These are phyloP conservation scores for Kluyveromyces dobzhanskii DNA, from an alignment of 805 yeast genomes.

Conservation along the genomic window DNA sequence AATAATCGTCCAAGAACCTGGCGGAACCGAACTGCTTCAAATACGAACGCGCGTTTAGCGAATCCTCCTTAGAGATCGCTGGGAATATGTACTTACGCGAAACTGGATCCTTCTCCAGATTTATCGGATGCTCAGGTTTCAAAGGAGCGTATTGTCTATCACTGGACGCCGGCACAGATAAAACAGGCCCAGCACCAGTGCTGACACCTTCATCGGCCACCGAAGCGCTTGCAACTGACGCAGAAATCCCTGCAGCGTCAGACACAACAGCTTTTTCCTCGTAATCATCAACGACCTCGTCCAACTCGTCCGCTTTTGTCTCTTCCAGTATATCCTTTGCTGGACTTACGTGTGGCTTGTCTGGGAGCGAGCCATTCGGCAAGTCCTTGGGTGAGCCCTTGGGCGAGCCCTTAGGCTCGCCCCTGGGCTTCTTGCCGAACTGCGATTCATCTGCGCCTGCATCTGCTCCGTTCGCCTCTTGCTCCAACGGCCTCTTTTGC, in stretches of 20 bases:
- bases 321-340: conserved; percentile 7
- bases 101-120: conserved; percentile 19
- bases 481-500: conserved; percentile 1
- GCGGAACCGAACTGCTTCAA: conserved; percentile 54
- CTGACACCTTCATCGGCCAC: neutral
- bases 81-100: conserved; percentile 31
- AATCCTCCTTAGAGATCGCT: conserved; percentile 34
- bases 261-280: conserved; percentile 4
- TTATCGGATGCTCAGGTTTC: conserved; percentile 13
- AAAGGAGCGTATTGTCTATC: conserved; percentile 8
- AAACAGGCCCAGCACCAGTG: neutral
- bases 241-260: neutral
- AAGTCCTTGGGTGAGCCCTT: conserved; percentile 4
- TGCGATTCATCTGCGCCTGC: too few species aligned
- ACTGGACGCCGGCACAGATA: neutral
- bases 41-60: conserved; percentile 40
- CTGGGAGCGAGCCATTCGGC: conserved; percentile 1
- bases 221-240: neutral
- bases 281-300: conserved; percentile 17
- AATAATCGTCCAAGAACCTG: conserved; percentile 49
- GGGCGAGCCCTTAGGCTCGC: conserved; percentile 1
- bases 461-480: too few species aligned
- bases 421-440: neutral
- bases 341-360: too few species aligned
- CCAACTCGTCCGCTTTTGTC: conserved; percentile 13